phyloP scores from a whole-genome alignment of 371 early-diverging fungal species.

The Entomophthora muscae region DNA sequence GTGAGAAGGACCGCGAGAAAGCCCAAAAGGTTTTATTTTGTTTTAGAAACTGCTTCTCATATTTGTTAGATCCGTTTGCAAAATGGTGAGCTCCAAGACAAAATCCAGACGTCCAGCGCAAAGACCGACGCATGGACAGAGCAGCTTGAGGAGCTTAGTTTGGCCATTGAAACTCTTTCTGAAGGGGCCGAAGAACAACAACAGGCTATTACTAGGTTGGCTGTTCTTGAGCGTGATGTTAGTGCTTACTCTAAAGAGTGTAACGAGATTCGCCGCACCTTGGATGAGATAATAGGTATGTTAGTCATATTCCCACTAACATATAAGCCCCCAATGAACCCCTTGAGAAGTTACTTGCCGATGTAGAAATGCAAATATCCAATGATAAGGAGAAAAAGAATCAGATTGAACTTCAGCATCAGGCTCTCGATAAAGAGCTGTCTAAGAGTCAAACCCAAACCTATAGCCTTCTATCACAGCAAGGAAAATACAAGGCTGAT shows the following conservation, averaged over 20 bases:
- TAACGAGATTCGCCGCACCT: not conserved
- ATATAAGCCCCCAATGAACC: not conserved
- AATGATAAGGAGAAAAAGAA: not conserved
- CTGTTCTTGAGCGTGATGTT: not conserved
- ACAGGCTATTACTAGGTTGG: not conserved
- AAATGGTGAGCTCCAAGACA: not conserved
- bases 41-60: not conserved
- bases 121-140: not conserved
- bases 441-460: not conserved
- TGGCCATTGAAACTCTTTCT: not conserved
- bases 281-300: not conserved
- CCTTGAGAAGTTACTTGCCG: not conserved
- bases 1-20: conserved; percentile 48
- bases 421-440: not conserved
- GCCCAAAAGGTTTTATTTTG: conserved; percentile 40
- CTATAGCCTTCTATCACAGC: not conserved
- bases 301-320: not conserved
- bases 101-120: not conserved
- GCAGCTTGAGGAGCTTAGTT: not conserved
- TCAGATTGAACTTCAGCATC: not conserved
- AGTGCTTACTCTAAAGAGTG: not conserved
- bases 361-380: not conserved
- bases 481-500: not conserved
- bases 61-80: not conserved
- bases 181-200: not conserved